A percentile compares a stretch with the other conserved stretches of the same genome.
Conservation (phyloP, 176 grass and related monocot species). For the Coix lacrymajobi region DNA sequence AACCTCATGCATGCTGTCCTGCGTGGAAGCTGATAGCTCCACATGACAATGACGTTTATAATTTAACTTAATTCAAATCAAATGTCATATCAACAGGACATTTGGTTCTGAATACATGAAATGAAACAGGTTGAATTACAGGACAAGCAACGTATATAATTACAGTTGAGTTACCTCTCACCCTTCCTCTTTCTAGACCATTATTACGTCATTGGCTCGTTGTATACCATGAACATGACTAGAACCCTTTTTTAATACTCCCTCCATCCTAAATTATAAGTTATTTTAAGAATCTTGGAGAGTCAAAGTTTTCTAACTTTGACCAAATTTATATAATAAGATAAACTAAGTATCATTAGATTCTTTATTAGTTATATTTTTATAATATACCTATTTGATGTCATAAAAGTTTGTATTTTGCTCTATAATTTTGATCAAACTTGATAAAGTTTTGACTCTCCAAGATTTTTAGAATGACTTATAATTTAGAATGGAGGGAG, state of each 20-base stretch:
- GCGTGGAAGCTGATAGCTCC: slow-evolving; percentile 15
- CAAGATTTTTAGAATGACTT: too few species aligned
- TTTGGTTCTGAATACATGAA: slow-evolving; percentile 7
- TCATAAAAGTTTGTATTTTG: too few species aligned
- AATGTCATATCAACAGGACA: slow-evolving; percentile 17
- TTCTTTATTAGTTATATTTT: too few species aligned
- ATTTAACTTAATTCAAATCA: background rate
- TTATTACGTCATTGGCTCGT: background rate
- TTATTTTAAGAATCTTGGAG: too few species aligned
- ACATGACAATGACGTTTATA: slow-evolving; percentile 9
- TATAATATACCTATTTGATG: too few species aligned
- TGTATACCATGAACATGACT: background rate
- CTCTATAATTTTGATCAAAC: too few species aligned
- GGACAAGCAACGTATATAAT: slow-evolving; percentile 39
- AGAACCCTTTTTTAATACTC: background rate
- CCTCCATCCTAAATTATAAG: too few species aligned
- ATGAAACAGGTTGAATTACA: slow-evolving; percentile 15
- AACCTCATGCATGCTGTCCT: background rate
- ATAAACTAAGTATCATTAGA: too few species aligned
- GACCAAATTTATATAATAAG: too few species aligned
- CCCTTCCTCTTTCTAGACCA: background rate
- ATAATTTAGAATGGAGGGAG: too few species aligned
- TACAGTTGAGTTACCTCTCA: background rate
- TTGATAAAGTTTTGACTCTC: too few species aligned
- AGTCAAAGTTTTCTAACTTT: too few species aligned